Evolutionary conservation across 306 rosid species (phyloP).

Genomic region (Fragaria iinumae): DNA sequence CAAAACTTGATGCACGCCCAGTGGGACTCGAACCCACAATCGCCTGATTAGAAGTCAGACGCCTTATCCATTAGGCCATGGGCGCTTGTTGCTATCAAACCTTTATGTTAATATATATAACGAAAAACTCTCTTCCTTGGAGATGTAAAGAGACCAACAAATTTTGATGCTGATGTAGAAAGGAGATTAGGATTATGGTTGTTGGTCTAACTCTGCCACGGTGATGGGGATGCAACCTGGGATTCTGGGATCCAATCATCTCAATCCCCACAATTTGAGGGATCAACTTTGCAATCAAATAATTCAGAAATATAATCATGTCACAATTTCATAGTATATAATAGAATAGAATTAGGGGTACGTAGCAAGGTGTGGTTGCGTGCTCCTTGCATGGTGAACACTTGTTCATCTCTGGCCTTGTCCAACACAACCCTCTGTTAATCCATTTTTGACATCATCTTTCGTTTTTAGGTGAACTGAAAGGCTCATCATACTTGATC

Average conservation of each 20-base stretch:
- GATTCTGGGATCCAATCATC: background rate
- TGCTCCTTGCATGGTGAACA: slow-evolving; percentile 16
- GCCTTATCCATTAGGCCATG: slow-evolving; percentile 35
- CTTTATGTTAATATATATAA: no score
- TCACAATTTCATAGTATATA: background rate
- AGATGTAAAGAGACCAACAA: background rate
- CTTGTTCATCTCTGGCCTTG: background rate
- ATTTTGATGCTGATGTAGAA: background rate
- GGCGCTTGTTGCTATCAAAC: background rate
- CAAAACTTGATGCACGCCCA: background rate
- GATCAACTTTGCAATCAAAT: background rate
- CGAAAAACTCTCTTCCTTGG: no score
- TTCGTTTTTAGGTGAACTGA: background rate
- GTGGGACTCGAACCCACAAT: slow-evolving; percentile 28
- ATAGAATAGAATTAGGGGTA: background rate
- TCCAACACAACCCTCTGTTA: background rate
- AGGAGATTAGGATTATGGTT: background rate
- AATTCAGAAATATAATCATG: background rate
- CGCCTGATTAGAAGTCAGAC: slow-evolving; percentile 35
- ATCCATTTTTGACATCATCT: background rate
- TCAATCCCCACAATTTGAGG: background rate
- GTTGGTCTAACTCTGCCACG: slow-evolving; percentile 1
- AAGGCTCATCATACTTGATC: background rate
- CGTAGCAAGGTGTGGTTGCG: background rate
- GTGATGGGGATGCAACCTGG: background rate